These are phyloP conservation scores for Paramecium sexaurelia DNA, from an alignment of 73 alveolate genomes.

Conservation along the genomic window DNA sequence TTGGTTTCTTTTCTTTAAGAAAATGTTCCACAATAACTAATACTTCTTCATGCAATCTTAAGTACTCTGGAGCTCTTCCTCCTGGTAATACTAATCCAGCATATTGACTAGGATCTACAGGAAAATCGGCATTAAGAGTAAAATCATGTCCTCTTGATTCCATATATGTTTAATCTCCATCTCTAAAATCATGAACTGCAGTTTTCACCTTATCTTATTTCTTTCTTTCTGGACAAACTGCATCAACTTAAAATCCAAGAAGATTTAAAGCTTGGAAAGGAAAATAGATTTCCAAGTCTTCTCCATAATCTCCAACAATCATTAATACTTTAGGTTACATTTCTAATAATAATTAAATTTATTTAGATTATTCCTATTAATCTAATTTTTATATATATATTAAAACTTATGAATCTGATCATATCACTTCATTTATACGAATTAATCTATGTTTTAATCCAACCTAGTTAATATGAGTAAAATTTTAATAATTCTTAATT, in stretches of 20 bases:
- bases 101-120: constrained; percentile 79
- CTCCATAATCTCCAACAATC: constrained; percentile 90
- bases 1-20: constrained; percentile 84
- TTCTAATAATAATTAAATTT: not conserved
- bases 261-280: constrained; percentile 82
- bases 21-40: constrained; percentile 83
- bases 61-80: constrained; percentile 98
- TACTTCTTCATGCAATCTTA: constrained; percentile 82
- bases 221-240: constrained; percentile 89
- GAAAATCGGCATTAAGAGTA: constrained; percentile 76
- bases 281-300: constrained; percentile 88
- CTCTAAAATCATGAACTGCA: constrained; percentile 92
- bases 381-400: too few species aligned
- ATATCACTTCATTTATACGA: too few species aligned
- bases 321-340: constrained; percentile 71
- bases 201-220: constrained; percentile 86
- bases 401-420: too few species aligned
- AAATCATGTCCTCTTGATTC: constrained; percentile 90
- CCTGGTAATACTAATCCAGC: constrained; percentile 92
- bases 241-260: constrained; percentile 83
- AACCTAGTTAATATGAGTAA: too few species aligned
- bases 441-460: too few species aligned
- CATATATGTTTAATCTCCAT: constrained; percentile 84
- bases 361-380: not conserved
- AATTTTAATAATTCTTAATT: too few species aligned